Evolutionary conservation across 2,329 filamentous ascomycete species (phyloP), one percentile per base, ranked within the genome.

Genomic region (Eutypella sp.): DNA sequence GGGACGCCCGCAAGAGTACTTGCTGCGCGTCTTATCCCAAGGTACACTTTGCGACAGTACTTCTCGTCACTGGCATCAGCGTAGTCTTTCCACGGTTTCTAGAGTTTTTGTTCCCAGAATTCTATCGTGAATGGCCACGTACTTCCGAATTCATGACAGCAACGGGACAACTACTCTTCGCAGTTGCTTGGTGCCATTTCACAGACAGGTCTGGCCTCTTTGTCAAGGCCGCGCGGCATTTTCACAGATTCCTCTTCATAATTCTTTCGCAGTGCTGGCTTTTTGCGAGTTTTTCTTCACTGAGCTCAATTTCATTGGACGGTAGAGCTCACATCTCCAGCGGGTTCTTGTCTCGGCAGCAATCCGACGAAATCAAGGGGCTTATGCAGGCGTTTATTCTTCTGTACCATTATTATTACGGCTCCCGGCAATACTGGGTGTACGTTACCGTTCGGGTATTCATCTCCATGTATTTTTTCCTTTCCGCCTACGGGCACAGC

Each of bases 281-380:
- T 9, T n/a, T 64, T 3, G 52, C 49, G 24, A 54, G 57, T 46
- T 42, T 54, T 16, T 38, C 47, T 3, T 47, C 56, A 29, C 39
- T 52, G 11, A 38, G 7, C 13, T 22, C n/a, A 5, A 2, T 11
- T 22, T 22, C 20, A 5, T 13, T 3, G 4, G 20, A 22, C 13
- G 20, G 36, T 13, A 20, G n/a, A 22, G 13, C 36, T 15, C 18
- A 4, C 10, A 15, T 15, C 9, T 38, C 36, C 18, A 13, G 18
- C 36, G 62, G 62, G 1, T 74, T 77, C 44, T 63, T 84, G 5
- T 70, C 74, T 1, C 70, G 80, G 42, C 68, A 74, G 39, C 78
- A 84, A 52, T 78, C 76, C 0, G 73, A 84, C 49, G 82, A 85
- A 58, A 82, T 80, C 73, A 85, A 84, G 63, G 82, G 82, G 2